A percentile compares a stretch with the other conserved stretches of the same genome.
These are phyloP conservation scores for Populus deltoides DNA, from an alignment of 345 rosid species.

Conservation along the genomic window DNA sequence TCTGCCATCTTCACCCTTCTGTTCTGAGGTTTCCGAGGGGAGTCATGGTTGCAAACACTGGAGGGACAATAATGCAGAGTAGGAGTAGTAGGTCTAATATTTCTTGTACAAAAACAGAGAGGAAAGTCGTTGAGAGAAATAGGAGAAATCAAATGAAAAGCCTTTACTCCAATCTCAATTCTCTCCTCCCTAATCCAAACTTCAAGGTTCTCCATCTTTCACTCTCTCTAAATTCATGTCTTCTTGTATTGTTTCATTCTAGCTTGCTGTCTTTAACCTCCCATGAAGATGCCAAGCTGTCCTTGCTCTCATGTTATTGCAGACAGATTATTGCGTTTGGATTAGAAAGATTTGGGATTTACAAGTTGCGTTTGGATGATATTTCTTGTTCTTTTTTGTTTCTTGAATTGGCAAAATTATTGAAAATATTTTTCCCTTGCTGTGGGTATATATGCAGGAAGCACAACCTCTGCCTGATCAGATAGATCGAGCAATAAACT, in stretches of 20 bases:
- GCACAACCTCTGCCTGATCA: slow-evolving; percentile 43
- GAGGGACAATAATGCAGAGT: slow-evolving; percentile 10
- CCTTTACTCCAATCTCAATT: slow-evolving; percentile 38
- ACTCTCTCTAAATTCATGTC: neutral
- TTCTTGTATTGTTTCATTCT: neutral
- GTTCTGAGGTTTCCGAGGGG: neutral
- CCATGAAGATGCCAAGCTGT: neutral
- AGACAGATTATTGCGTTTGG: no score
- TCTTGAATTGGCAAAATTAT: neutral
- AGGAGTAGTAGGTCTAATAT: neutral
- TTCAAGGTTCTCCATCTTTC: slow-evolving; percentile 21
- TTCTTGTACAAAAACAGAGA: slow-evolving; percentile 38
- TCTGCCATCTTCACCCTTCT: neutral
- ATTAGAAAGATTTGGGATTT: no score
- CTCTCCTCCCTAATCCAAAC: slow-evolving; percentile 42
- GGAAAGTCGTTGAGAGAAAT: slow-evolving; percentile 50
- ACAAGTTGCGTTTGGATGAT: neutral
- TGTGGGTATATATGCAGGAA: slow-evolving; percentile 28
- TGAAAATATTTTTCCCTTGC: neutral
- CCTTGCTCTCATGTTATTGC: neutral
- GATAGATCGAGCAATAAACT: slow-evolving; percentile 47
- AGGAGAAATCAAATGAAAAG: slow-evolving; percentile 51
- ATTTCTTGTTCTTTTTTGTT: neutral
- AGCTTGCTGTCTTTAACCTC: neutral
- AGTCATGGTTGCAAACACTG: neutral